Evolutionary conservation across 768 basidiomycete species (phyloP).

Genomic region (Boletellus sp.): DNA sequence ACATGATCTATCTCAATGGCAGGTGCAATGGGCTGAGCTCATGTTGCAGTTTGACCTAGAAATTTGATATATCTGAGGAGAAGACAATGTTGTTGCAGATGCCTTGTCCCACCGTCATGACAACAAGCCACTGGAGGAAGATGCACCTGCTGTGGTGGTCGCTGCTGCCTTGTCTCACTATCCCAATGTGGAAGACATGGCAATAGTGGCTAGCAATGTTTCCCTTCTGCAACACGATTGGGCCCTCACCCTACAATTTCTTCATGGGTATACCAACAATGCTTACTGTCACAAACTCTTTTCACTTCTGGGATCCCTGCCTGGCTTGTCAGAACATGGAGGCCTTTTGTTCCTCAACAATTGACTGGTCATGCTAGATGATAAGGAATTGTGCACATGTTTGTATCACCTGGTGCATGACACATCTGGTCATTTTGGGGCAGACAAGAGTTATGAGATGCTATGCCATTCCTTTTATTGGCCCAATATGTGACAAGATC

Average conservation of each 20-base stretch:
- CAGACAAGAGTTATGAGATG: conserved; percentile 28
- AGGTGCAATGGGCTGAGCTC: conserved; percentile 39
- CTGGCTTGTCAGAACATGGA: not conserved
- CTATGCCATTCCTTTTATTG: conserved; percentile 25
- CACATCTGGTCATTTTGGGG: conserved; percentile 33
- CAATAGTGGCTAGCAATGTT: not conserved
- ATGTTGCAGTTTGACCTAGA: conserved; percentile 34
- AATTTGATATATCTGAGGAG: conserved; percentile 22
- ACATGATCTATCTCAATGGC: not conserved
- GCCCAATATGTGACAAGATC: conserved; percentile 6
- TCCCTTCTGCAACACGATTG: not conserved
- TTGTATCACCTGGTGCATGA: conserved; percentile 32
- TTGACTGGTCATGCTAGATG: conserved; percentile 10
- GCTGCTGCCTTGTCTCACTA: not conserved
- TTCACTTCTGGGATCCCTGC: not conserved
- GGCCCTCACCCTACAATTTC: not conserved
- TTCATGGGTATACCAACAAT: conserved; percentile 7
- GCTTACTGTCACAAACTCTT: conserved; percentile 5
- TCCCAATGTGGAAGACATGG: not conserved
- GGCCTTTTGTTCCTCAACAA: conserved; percentile 5
- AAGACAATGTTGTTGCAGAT: conserved; percentile 34
- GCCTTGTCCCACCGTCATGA: conserved; percentile 29
- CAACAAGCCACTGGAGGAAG: not conserved
- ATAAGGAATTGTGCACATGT: not conserved
- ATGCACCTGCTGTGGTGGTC: not conserved